Evolutionary conservation across 2,329 filamentous ascomycete species (phyloP).

Genomic region (Talaromyces sp.): DNA sequence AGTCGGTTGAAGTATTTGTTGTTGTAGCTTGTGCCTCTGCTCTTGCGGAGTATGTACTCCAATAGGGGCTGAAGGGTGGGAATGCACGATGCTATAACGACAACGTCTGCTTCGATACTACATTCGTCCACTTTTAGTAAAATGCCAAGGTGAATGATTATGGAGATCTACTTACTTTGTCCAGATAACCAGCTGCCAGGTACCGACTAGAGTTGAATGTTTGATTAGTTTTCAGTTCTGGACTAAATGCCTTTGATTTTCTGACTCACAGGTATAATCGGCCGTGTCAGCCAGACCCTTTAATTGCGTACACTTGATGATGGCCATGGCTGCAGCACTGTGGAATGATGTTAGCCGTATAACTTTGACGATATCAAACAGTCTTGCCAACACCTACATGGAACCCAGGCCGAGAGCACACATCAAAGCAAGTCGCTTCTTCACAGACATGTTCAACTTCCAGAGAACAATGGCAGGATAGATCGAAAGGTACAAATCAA

Average conservation of each 20-base stretch:
- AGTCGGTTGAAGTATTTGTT: conserved; percentile 17
- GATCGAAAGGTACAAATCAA: conserved; percentile 30
- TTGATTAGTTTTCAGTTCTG: conserved; percentile 7
- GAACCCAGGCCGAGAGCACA: conserved; percentile 27
- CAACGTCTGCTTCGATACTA: conserved; percentile 32
- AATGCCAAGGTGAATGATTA: background rate
- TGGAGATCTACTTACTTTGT: conserved; percentile 35
- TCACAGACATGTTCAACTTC: conserved; percentile 27
- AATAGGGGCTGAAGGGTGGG: conserved; percentile 33
- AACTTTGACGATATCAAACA: too few species aligned
- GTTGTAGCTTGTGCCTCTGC: conserved; percentile 13
- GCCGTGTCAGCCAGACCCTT: conserved; percentile 25
- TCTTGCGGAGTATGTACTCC: conserved; percentile 22
- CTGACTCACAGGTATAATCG: conserved; percentile 33
- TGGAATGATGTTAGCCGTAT: too few species aligned
- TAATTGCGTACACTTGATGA: conserved; percentile 31
- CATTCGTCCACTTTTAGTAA: background rate
- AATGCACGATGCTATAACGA: conserved; percentile 36
- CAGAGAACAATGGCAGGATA: conserved; percentile 28
- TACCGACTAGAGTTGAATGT: conserved; percentile 28
- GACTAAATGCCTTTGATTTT: background rate
- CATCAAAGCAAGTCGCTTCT: conserved; percentile 27
- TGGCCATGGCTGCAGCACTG: conserved; percentile 30
- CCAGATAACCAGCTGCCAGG: conserved; percentile 45
- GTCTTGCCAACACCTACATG: conserved; percentile 21